These are phyloP conservation scores for Hypholoma sublateritium DNA, from an alignment of 768 basidiomycete species.

Conservation along the genomic window DNA sequence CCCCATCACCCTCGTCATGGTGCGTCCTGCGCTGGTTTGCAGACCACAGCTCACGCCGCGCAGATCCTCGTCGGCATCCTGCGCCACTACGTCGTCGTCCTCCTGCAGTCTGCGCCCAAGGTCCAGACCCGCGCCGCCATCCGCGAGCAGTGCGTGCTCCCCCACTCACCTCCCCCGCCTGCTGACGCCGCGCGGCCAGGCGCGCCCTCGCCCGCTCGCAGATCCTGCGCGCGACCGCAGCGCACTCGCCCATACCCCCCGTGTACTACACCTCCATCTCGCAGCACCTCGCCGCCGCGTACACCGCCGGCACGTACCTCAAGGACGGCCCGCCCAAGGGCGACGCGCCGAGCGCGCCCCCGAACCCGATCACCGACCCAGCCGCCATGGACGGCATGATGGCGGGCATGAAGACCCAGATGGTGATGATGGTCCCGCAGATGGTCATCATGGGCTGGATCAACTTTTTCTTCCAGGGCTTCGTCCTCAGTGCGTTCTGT, in stretches of 20 bases:
- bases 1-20: conserved; percentile 97
- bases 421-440: conserved; percentile 98
- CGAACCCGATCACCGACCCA: conserved; percentile 88
- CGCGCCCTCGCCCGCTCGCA: conserved; percentile 81
- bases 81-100: conserved; percentile 86
- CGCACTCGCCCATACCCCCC: conserved; percentile 80
- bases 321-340: conserved; percentile 78
- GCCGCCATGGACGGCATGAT: conserved; percentile 97
- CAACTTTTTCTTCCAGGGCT: conserved; percentile 99
- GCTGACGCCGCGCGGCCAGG: conserved; percentile 32
- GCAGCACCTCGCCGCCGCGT: conserved; percentile 68
- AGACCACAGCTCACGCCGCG: not conserved
- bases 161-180: conserved; percentile 1
- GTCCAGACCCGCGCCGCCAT: conserved; percentile 74
- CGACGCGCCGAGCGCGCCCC: conserved; percentile 56
- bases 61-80: conserved; percentile 92
- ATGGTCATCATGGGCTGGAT: conserved; percentile 99
- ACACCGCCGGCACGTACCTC: conserved; percentile 75
- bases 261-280: conserved; percentile 75
- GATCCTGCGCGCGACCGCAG: conserved; percentile 78
- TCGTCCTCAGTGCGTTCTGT: conserved; percentile 83
- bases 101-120: conserved; percentile 84
- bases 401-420: conserved; percentile 98
- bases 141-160: conserved; percentile 84
- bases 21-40: conserved; percentile 32